phyloP scores from a whole-genome alignment of 2,329 filamentous ascomycete species.

The Drechslerella coelobrocha region DNA sequence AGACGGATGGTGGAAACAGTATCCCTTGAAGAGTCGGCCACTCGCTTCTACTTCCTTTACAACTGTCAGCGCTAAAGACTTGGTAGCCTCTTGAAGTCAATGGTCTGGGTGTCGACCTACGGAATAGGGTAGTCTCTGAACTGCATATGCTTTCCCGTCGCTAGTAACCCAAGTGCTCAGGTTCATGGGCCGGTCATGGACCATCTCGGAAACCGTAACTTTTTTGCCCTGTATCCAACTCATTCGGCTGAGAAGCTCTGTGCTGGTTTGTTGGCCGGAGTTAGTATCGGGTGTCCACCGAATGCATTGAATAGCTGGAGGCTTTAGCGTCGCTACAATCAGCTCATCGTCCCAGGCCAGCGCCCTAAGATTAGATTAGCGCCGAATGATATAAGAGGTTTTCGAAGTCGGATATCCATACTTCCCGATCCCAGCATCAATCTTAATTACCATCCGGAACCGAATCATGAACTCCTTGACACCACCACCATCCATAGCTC shows the following conservation, averaged over 20 bases:
- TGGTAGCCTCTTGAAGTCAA: not conserved
- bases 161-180: slow-evolving; percentile 88
- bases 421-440: slow-evolving; percentile 82
- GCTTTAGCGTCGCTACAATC: slow-evolving; percentile 87
- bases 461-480: slow-evolving; percentile 86
- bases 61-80: slow-evolving; percentile 25
- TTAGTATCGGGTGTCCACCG: slow-evolving; percentile 82
- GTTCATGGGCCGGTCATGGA: slow-evolving; percentile 95
- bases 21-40: slow-evolving; percentile 80
- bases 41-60: slow-evolving; percentile 38
- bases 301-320: slow-evolving; percentile 95
- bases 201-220: slow-evolving; percentile 78
- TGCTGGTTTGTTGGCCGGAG: slow-evolving; percentile 81
- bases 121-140: slow-evolving; percentile 68
- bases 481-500: slow-evolving; percentile 80
- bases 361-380: slow-evolving; percentile 64
- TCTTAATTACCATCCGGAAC: slow-evolving; percentile 97
- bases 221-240: slow-evolving; percentile 78
- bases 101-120: slow-evolving; percentile 18
- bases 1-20: slow-evolving; percentile 83
- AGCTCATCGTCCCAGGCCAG: slow-evolving; percentile 91
- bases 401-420: slow-evolving; percentile 31
- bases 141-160: slow-evolving; percentile 87
- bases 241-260: slow-evolving; percentile 87
- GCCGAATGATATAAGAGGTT: too few species aligned